Evolutionary conservation across 208 protist species (phyloP).

Genomic region (Wallacemonas rigidus): DNA sequence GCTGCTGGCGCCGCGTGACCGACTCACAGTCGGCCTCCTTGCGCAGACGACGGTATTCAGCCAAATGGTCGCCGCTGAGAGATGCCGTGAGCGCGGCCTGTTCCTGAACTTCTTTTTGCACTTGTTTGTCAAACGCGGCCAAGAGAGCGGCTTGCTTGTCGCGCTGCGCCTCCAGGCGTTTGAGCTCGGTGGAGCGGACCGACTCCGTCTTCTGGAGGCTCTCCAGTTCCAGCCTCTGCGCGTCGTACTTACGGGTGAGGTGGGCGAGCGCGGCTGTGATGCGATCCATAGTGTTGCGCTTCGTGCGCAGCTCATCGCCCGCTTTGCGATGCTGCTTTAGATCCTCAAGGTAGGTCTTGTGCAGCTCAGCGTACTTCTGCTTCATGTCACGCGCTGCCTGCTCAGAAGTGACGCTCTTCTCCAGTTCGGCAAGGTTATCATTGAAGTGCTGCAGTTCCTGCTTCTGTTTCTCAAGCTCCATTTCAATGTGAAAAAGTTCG

Average conservation of each 20-base stretch:
- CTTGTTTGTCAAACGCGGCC: slow-evolving; percentile 55
- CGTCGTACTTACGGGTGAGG: slow-evolving; percentile 67
- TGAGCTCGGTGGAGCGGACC: slow-evolving; percentile 54
- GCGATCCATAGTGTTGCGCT: slow-evolving; percentile 65
- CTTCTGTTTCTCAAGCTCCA: slow-evolving; percentile 71
- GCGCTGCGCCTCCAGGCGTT: slow-evolving; percentile 67
- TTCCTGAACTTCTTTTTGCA: slow-evolving; percentile 58
- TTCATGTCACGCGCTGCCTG: slow-evolving; percentile 82
- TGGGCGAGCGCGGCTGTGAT: slow-evolving; percentile 66
- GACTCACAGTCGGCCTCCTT: slow-evolving; percentile 87
- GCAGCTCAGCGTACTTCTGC: slow-evolving; percentile 60
- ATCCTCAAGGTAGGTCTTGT: slow-evolving; percentile 83
- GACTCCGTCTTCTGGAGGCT: slow-evolving; percentile 49
- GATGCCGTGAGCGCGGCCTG: slow-evolving; percentile 25
- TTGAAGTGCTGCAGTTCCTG: slow-evolving; percentile 55
- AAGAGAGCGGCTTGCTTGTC: slow-evolving; percentile 69
- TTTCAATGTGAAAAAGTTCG: slow-evolving; percentile 92
- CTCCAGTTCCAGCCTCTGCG: slow-evolving; percentile 54
- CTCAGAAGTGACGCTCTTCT: slow-evolving; percentile 72
- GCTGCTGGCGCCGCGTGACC: slow-evolving; percentile 74
- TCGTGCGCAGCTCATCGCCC: slow-evolving; percentile 64
- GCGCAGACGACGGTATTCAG: slow-evolving; percentile 77
- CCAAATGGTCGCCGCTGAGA: slow-evolving; percentile 58
- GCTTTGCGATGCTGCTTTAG: slow-evolving; percentile 67
- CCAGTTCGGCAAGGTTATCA: slow-evolving; percentile 53